Evolutionary conservation across 2,329 filamentous ascomycete genomes (phyloP).

Genomic region (Chaetomium sp.): DNA sequence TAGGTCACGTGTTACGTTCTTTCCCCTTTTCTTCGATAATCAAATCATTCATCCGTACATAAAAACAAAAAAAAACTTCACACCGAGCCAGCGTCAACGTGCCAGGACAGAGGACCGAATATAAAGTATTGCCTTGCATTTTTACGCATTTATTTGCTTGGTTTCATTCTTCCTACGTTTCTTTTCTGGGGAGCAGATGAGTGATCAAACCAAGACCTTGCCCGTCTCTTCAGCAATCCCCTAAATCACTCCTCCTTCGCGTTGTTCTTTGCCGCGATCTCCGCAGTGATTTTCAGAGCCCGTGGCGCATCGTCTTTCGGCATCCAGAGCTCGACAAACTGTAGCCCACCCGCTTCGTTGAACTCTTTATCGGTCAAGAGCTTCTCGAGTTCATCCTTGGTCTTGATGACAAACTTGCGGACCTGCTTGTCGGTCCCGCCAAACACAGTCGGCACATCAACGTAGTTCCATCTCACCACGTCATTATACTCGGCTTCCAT

Average conservation of each 20-base stretch:
- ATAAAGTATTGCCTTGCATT: not conserved
- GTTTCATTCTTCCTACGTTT: not conserved
- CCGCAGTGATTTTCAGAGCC: conserved; percentile 62
- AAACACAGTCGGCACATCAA: conserved; percentile 60
- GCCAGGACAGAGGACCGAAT: not conserved
- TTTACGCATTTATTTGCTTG: not conserved
- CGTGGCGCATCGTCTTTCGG: conserved; percentile 70
- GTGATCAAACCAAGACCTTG: not conserved
- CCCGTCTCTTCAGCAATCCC: not conserved
- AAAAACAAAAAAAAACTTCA: not conserved
- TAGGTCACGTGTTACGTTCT: not conserved
- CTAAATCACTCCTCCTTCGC: conserved; percentile 32
- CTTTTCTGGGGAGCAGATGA: not conserved
- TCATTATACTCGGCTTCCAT: conserved; percentile 78
- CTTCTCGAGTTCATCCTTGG: conserved; percentile 58
- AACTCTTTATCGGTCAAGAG: conserved; percentile 62
- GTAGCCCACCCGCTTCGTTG: conserved; percentile 45
- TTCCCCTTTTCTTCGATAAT: not conserved
- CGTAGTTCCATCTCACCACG: conserved; percentile 67
- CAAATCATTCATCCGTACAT: not conserved
- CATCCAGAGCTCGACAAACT: conserved; percentile 80
- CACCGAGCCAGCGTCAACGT: not conserved
- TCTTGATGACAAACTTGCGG: conserved; percentile 62
- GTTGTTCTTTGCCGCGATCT: conserved; percentile 65
- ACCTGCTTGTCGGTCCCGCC: conserved; percentile 51